phyloP scores from a whole-genome alignment of 768 basidiomycete species.

The Megacollybia marginata region DNA sequence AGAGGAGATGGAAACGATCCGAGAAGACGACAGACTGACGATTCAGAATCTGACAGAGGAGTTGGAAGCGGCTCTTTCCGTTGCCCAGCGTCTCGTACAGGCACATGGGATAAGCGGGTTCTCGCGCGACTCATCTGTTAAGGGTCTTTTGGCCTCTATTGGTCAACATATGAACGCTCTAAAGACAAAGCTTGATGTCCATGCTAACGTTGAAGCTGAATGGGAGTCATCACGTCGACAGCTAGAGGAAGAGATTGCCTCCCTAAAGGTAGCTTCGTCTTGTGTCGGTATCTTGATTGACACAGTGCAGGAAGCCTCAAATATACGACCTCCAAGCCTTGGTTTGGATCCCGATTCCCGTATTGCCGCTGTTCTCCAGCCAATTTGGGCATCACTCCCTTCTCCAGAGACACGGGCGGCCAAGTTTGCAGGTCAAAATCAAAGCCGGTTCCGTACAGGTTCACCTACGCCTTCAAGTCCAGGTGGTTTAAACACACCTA shows the following conservation, averaged over 20 bases:
- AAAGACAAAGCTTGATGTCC: conserved; percentile 33
- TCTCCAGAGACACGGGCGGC: conserved; percentile 76
- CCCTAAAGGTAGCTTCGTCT: too few species aligned
- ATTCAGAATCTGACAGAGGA: conserved; percentile 35
- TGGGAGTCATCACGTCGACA: conserved; percentile 38
- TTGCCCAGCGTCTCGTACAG: conserved; percentile 45
- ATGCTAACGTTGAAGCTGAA: conserved; percentile 35
- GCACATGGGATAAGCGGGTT: conserved; percentile 50
- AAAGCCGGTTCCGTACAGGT: conserved; percentile 41
- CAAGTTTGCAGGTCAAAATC: conserved; percentile 36
- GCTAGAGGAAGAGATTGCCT: conserved; percentile 40
- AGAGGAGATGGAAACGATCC: conserved; percentile 40
- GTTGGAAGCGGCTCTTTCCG: conserved; percentile 40
- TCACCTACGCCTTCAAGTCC: conserved; percentile 31
- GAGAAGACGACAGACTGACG: conserved; percentile 30
- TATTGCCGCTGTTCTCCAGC: conserved; percentile 55
- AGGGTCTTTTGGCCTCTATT: conserved; percentile 41
- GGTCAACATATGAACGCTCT: conserved; percentile 45
- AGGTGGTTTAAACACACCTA: conserved; percentile 18
- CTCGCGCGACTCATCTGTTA: conserved; percentile 42
- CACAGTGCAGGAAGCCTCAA: too few species aligned
- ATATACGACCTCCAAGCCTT: too few species aligned
- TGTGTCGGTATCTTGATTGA: too few species aligned
- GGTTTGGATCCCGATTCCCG: conserved; percentile 11
- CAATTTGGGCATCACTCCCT: conserved; percentile 78